A percentile compares a stretch with the other conserved stretches of the same genome.
Conservation (phyloP, 1,139 yeast genomes). For the Protomyces gravidus region DNA sequence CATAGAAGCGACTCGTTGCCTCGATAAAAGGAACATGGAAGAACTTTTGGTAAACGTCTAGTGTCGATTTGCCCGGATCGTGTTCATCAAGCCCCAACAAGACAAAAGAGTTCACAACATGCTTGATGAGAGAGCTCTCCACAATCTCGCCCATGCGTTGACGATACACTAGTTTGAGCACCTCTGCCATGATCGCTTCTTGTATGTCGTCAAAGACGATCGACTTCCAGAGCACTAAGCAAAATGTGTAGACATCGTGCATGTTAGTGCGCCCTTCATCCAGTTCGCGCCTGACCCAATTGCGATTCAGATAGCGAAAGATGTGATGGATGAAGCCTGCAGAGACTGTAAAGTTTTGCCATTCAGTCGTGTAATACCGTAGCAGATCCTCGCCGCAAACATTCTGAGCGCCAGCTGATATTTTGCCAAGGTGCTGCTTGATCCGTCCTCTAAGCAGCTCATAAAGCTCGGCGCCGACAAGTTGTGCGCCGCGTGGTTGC, state of each 20-base stretch:
- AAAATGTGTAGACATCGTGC: constrained; percentile 83
- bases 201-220: constrained; percentile 69
- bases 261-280: constrained; percentile 91
- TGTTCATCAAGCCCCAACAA: constrained; percentile 46
- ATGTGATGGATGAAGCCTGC: constrained; percentile 90
- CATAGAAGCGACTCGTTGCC: constrained; percentile 69
- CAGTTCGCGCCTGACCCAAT: constrained; percentile 96
- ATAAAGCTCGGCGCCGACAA: constrained; percentile 88
- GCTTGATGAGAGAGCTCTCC: constrained; percentile 61
- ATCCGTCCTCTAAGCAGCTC: constrained; percentile 65
- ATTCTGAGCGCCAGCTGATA: not conserved
- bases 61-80: constrained; percentile 77
- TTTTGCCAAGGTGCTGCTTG: constrained; percentile 50
- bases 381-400: constrained; percentile 56
- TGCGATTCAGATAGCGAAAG: constrained; percentile 90
- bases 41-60: constrained; percentile 71
- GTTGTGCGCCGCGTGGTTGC: constrained; percentile 38
- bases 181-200: constrained; percentile 59
- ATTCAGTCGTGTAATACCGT: constrained; percentile 77
- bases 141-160: constrained; percentile 79
- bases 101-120: constrained; percentile 77
- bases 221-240: constrained; percentile 82
- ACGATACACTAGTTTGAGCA: constrained; percentile 65
- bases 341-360: constrained; percentile 88
- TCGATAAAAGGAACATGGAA: constrained; percentile 75